Base-by-base conservation (phyloP, 2,329 filamentous ascomycete species). In the Aspergillus fumigatiaffinis region DNA sequence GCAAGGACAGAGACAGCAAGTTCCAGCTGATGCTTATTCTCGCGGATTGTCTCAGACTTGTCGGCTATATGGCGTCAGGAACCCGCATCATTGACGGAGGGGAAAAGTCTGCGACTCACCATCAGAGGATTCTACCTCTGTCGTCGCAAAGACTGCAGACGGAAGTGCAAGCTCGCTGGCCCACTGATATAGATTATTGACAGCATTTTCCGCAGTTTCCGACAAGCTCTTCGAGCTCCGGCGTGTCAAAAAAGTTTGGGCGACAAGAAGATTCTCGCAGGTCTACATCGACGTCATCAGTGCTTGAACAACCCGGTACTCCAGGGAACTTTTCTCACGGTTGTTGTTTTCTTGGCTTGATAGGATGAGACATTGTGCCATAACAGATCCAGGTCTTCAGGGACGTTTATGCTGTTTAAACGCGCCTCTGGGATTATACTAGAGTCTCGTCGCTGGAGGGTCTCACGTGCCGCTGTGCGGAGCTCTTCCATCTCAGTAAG, bases 111-210 rank as follows among this genome's bases (percentile, higher is more conserved):
- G 28, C 21, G 55, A 47, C 49, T 66, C 56, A 57, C 63, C 53
- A 51, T 64, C 53, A 29, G 50, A 51, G 20, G 50, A 41, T 4
- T 71, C 70, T 44, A 73, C 71, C 47, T 68, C 56, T n/a, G 32
- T 44, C 14, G 62, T 59, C 25, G 68, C 66, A 58, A 75, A 76
- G 28, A 68, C 66, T 5, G 69, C 56, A 14, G 63, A 69, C 7
- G 74, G 74, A 12, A 75, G 60, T 12, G 73, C 69, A 51, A 62
- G 42, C 20, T 52, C 29, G 50, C 65, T 66, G 28, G 69, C 63
- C 75, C 75, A 77, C 10, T 61, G 56, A 46, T 71, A 71, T 1
- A 77, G 48, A 5, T 63, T 60, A 32, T 66, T 64, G 5, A 65
- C 61, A 17, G 67, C 65, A 17, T 62, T 42, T 14, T 52, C 57